Base-by-base conservation (phyloP, 768 basidiomycete species). In the Leucosporidium creatinivorum region DNA sequence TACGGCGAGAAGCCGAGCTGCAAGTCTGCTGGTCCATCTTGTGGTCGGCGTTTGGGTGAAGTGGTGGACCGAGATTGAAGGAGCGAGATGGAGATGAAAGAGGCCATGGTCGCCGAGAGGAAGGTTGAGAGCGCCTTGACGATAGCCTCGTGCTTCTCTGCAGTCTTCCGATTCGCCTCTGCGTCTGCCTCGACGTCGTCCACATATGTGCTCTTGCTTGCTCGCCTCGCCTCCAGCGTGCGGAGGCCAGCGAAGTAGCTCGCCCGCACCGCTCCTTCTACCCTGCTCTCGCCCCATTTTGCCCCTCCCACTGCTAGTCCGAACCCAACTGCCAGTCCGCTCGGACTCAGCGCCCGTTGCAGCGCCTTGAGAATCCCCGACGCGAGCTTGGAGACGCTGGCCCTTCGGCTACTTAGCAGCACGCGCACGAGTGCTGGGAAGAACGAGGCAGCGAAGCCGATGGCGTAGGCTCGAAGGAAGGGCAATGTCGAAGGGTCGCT, bases 231-330 rank as follows among this genome's bases (percentile, higher is more conserved):
- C 26, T n/a, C 39, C 6, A 44, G 28, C 28, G 25, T 33, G 17
- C 28, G 47, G 2, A 30, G 15, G 36, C 19, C 56, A 0, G 25
- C 21, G 1, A 50, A 3, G 51, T 63, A 66, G 19, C 49, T 57
- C 28, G 15, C 33, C 39, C 65, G 6, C 44, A 65, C 63, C 8
- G 61, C n/a, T 17, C 55, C 60, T 39, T 67, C 63, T 25, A 70
- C 25, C 18, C 49, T 4, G 5, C n/a, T 19, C 25, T 71, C 69
- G 15, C 58, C 63, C 56, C 63, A 72, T 23, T 61, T 58, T 3
- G 63, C 58, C 0, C 69, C 69, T 19, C 73, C 73, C 30, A 74
- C 44, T 3, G 67, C 64, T 4, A 69, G 33, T 4, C 59, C 73
- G 13, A 68, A 65, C 28, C 66, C 65, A 10, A 69, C 6, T 0